Conservation (phyloP, 352 stramenopile species). For the Pythium phragmiticola region DNA sequence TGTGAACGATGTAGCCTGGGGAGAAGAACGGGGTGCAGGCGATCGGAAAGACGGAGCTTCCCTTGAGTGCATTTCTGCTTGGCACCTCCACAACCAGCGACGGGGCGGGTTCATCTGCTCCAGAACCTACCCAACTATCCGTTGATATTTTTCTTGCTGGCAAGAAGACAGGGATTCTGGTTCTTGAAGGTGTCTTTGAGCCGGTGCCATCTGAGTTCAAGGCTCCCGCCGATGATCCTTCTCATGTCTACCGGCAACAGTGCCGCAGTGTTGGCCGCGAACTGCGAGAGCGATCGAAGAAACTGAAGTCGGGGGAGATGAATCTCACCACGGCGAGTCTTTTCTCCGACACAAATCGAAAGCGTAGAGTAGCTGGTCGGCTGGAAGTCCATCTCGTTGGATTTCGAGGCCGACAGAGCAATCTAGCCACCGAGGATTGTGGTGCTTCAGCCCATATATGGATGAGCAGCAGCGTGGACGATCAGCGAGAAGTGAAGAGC, state of each 20-base stretch:
- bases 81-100: slow-evolving; percentile 6
- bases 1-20: slow-evolving; percentile 34
- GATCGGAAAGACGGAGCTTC: slow-evolving; percentile 43
- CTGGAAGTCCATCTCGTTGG: slow-evolving; percentile 41
- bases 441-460: slow-evolving; percentile 36
- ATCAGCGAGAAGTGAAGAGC: slow-evolving; percentile 35
- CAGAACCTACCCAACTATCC: slow-evolving; percentile 26
- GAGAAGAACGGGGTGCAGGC: slow-evolving; percentile 35
- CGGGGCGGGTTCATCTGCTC: not conserved
- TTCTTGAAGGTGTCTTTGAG: slow-evolving; percentile 46
- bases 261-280: slow-evolving; percentile 17
- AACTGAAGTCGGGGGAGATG: slow-evolving; percentile 26
- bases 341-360: not conserved
- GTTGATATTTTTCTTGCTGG: slow-evolving; percentile 32
- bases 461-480: slow-evolving; percentile 35
- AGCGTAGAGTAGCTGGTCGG: slow-evolving; percentile 26
- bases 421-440: slow-evolving; percentile 13
- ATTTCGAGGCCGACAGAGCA: slow-evolving; percentile 11
- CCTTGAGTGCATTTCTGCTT: slow-evolving; percentile 38
- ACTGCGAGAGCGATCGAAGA: slow-evolving; percentile 23
- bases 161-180: slow-evolving; percentile 37
- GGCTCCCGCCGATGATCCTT: slow-evolving; percentile 8
- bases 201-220: slow-evolving; percentile 26
- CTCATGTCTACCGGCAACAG: slow-evolving; percentile 17
- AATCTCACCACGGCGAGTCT: not conserved